Base-by-base conservation (phyloP, 1,284 basidiomycete species). In the Ganoderma sinense region DNA sequence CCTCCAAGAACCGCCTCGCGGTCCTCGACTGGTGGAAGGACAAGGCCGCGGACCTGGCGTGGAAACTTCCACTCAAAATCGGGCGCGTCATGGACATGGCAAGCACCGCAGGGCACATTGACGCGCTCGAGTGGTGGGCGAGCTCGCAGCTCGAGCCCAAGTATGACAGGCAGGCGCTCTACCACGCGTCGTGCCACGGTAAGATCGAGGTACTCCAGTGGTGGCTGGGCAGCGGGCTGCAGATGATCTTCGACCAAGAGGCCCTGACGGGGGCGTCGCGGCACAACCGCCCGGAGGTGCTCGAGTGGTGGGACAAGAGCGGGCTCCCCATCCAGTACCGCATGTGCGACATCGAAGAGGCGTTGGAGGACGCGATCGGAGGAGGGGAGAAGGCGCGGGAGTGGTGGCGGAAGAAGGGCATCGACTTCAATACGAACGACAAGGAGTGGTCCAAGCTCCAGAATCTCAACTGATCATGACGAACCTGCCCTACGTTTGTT, bases 271-370 rank as follows among this genome's bases (percentile, higher is more conserved):
- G 92, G 41, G 94, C 94, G 39, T 95, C 94, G 33, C 84, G 90
- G 72, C 89, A 94, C 78, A 93, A 94, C 73, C 86, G 91, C 53
- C 89, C 91, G n/a, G 91, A 92, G 74, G 91, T 94, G 29, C 82
- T 96, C 39, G 90, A 94, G 71, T 96, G 94, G 94, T 96, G 94
- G 94, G 87, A 93, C 71, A 87, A 87, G 73, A 91, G 88, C 65
- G 90, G 90, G 10, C 82, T 95, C 62, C 86, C 91, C 4, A 89
- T 95, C 69, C 90, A 92, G 76, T 95, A 94, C 79, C 87, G 94
- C 63, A 90, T 94, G 86, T 94, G 93, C 76, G 94, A 95, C 82
- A 89, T 92, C 66, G 94, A 96, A 77, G 94, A 94, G 82, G 94
- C 94, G 4, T 80, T 95, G 73, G 94, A 95, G 79, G 94, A 95